Evolutionary conservation across 2,329 filamentous ascomycete species (phyloP), one percentile per base, ranked within the genome.

Genomic region (Calcarisporium arbuscula): DNA sequence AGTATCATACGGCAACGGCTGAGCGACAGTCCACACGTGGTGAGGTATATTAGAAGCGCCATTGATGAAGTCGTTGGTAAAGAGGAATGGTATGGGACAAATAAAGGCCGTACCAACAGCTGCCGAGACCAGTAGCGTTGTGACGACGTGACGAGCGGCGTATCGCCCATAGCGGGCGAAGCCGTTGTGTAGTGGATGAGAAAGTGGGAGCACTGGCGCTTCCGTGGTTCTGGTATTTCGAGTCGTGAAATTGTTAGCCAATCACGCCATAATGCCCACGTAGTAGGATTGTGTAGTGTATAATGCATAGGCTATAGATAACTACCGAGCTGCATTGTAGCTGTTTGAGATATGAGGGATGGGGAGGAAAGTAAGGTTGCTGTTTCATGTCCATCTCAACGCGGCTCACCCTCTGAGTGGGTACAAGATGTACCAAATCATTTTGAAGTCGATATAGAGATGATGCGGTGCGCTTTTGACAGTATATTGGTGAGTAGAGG

Each of bases 351-450:
- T 19, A 29, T 31, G 31, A 18, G 42, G 41, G 33, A 46, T 39
- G 32, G 41, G 36, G n/a, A n/a, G n/a, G n/a, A n/a, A n/a, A n/a
- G n/a, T n/a, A n/a, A n/a, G n/a, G n/a, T n/a, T n/a, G n/a, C n/a
- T n/a, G n/a, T n/a, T n/a, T n/a, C n/a, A n/a, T n/a, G n/a, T n/a
- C n/a, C 27, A 6, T 25, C 40, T 39, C 29, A n/a, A n/a, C n/a
- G n/a, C 41, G 22, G 72, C 80, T 59, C 62, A 85, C 82, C 83
- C 81, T 72, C 83, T 73, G 47, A 88, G 67, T 53, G 82, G 82
- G 64, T 83, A 87, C 46, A 88, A 65, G 33, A 88, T 62, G 65
- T 83, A 85, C 81, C 81, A 85, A 62, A 85, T 81, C 81, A 85
- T 77, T 29, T 33, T 26, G 14, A 26, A 32, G 4, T n/a, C n/a